Percentiles rank a stretch among this genome's conserved stretches.
These are phyloP conservation scores for Pyracantha coccinea DNA, from an alignment of 331 rosid species.

Conservation along the genomic window DNA sequence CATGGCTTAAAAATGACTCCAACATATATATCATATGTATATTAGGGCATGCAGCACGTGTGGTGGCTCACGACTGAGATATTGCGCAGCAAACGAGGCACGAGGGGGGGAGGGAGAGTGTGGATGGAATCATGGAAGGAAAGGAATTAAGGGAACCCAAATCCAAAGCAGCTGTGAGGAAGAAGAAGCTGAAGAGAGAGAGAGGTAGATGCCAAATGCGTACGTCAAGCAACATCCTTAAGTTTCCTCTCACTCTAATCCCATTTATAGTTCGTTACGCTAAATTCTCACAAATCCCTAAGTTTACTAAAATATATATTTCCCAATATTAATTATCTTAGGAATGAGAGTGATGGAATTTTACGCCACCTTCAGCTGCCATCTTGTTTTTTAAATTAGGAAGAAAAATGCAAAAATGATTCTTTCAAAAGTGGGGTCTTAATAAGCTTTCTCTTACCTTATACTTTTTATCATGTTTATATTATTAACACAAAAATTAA, in stretches of 20 bases:
- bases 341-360: slow-evolving; percentile 18
- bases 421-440: too few relatives aligned
- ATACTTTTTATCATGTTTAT: too few relatives aligned
- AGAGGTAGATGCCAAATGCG: slow-evolving; percentile 3
- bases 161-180: not conserved
- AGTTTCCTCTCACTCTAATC: slow-evolving; percentile 21
- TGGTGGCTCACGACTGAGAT: not conserved
- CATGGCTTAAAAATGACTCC: slow-evolving; percentile 52
- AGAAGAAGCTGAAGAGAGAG: not conserved
- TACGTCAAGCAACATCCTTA: slow-evolving; percentile 62
- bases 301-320: slow-evolving; percentile 1
- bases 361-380: slow-evolving; percentile 42
- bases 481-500: too few relatives aligned
- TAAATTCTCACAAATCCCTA: slow-evolving; percentile 74
- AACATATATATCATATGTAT: not conserved
- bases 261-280: slow-evolving; percentile 73
- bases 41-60: not conserved
- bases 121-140: not conserved
- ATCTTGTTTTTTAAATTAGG: slow-evolving; percentile 8
- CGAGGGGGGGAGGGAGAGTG: not conserved
- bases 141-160: not conserved
- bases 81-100: not conserved
- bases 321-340: not conserved
- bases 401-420: not conserved
- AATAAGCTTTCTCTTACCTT: too few relatives aligned